Percentiles rank a stretch among this genome's conserved stretches.
phyloP scores from a whole-genome alignment of 129 eudicot species.

The Chrysanthemum makinoi region DNA sequence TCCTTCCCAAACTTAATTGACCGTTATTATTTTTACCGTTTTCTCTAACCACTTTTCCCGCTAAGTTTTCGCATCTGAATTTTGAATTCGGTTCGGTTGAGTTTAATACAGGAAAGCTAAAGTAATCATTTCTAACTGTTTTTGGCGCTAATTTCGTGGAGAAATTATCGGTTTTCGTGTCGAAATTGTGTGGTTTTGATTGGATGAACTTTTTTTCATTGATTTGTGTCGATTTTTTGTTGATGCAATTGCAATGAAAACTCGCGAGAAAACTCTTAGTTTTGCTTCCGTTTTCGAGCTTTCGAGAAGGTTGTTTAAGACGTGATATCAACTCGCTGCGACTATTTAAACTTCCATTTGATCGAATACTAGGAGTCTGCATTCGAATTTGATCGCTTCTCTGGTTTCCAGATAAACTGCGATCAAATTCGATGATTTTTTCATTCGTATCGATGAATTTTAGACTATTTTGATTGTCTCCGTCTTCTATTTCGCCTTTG shows the following conservation, averaged over 20 bases:
- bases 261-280: slow-evolving; percentile 38
- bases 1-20: slow-evolving; percentile 35
- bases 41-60: slow-evolving; percentile 29
- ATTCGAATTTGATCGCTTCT: slow-evolving; percentile 12
- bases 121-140: slow-evolving; percentile 26
- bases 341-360: slow-evolving; percentile 68
- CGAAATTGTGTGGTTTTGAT: slow-evolving; percentile 13
- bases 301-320: slow-evolving; percentile 27
- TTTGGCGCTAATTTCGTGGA: slow-evolving; percentile 23
- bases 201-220: slow-evolving; percentile 26
- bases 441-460: slow-evolving; percentile 1
- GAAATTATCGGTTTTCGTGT: neutral
- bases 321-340: slow-evolving; percentile 50
- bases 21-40: slow-evolving; percentile 17
- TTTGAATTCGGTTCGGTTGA: slow-evolving; percentile 24
- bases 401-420: neutral
- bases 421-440: slow-evolving; percentile 6
- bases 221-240: slow-evolving; percentile 51
- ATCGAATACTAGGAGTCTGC: slow-evolving; percentile 58
- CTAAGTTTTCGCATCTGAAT: slow-evolving; percentile 28
- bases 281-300: slow-evolving; percentile 28
- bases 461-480: neutral
- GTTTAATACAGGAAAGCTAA: slow-evolving; percentile 44
- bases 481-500: slow-evolving; percentile 53
- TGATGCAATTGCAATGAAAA: slow-evolving; percentile 52